A percentile compares a stretch with the other conserved stretches of the same genome.
These are phyloP conservation scores for Asterophora lycoperdoides DNA, from an alignment of 768 basidiomycete species.

Conservation along the genomic window DNA sequence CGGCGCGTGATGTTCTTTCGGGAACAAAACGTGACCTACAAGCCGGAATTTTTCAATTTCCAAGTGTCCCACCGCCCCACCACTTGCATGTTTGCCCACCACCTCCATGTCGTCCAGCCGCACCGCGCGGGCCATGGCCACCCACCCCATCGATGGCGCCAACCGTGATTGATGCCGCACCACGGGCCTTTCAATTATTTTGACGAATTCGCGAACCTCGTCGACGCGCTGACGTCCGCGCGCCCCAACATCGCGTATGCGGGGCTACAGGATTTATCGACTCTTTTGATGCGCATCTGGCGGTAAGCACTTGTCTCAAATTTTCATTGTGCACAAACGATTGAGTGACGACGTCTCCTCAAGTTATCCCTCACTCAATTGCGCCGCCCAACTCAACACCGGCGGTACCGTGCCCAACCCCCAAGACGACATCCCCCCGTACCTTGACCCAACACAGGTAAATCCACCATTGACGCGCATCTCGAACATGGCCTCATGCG, in stretches of 20 bases:
- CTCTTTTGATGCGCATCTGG: slow-evolving; percentile 34
- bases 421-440: slow-evolving; percentile 49
- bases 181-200: slow-evolving; percentile 41
- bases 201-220: slow-evolving; percentile 48
- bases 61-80: no score
- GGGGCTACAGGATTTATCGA: slow-evolving; percentile 49
- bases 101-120: no score
- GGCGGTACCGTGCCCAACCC: slow-evolving; percentile 36
- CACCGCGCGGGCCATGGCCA: no score
- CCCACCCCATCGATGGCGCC: no score
- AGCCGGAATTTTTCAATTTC: no score
- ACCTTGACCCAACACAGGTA: slow-evolving; percentile 54
- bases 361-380: slow-evolving; percentile 64
- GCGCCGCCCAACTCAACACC: slow-evolving; percentile 43
- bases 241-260: slow-evolving; percentile 48
- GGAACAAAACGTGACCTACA: no score
- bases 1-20: no score
- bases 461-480: slow-evolving; percentile 44
- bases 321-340: neutral
- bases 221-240: slow-evolving; percentile 37
- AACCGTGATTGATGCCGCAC: neutral
- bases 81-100: no score
- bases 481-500: slow-evolving; percentile 63
- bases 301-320: slow-evolving; percentile 30
- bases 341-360: slow-evolving; percentile 17